Conservation (phyloP, 352 stramenopile genomes). For the Globisporangium middletonii region DNA sequence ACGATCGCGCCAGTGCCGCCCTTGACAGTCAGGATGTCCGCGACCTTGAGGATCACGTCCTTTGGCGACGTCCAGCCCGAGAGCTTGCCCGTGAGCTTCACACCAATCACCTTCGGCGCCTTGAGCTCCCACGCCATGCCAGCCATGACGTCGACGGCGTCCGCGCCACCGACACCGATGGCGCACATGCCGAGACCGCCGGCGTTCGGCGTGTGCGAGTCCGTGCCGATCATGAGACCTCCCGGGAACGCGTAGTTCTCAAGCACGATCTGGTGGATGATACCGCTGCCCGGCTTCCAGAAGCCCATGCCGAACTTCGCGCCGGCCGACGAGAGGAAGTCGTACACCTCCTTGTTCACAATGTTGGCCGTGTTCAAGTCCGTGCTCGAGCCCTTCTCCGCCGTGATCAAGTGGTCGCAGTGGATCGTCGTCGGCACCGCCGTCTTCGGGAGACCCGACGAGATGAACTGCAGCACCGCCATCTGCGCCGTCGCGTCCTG, state of each 20-base stretch:
- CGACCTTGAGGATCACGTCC: conserved; percentile 94
- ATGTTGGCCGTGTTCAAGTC: conserved; percentile 88
- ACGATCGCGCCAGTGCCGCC: conserved; percentile 91
- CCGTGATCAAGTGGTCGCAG: conserved; percentile 94
- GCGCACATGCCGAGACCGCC: conserved; percentile 92
- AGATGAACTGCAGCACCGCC: conserved; percentile 95
- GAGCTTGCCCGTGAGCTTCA: conserved; percentile 91
- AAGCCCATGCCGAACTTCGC: conserved; percentile 94
- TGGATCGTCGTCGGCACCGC: conserved; percentile 91
- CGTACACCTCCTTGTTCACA: conserved; percentile 91
- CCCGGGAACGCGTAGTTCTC: conserved; percentile 95
- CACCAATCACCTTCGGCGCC: conserved; percentile 93
- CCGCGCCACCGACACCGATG: conserved; percentile 89
- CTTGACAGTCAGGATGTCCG: conserved; percentile 92
- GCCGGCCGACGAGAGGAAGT: conserved; percentile 88
- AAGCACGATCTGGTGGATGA: conserved; percentile 94
- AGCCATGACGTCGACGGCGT: conserved; percentile 93
- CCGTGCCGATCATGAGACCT: conserved; percentile 93
- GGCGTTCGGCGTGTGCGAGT: conserved; percentile 93
- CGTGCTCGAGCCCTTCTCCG: conserved; percentile 85
- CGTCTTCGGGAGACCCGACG: conserved; percentile 90
- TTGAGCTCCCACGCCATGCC: conserved; percentile 94
- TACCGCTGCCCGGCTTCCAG: conserved; percentile 91
- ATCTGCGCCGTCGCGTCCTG: conserved; percentile 94
- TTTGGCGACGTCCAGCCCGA: conserved; percentile 92